A percentile compares a stretch with the other conserved stretches of the same genome.
Evolutionary conservation across 2,329 filamentous ascomycete species (phyloP).

Genomic region (Akanthomyces muscarius): DNA sequence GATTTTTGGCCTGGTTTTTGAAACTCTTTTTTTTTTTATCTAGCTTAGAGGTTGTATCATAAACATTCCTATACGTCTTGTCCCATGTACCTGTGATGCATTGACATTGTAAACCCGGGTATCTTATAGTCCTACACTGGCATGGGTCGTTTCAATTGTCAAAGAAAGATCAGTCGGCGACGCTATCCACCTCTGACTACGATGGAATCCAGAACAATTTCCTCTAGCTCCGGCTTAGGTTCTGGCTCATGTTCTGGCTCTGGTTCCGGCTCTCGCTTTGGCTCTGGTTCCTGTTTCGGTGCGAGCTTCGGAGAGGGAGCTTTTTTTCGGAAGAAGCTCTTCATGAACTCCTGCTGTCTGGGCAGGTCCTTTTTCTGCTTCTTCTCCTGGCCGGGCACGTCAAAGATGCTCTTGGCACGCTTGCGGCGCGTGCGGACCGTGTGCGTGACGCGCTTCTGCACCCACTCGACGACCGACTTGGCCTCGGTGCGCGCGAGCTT

Average conservation of each 20-base stretch:
- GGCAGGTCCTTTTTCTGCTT: slow-evolving; percentile 33
- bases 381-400: slow-evolving; percentile 32
- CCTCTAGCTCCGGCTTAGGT: not conserved
- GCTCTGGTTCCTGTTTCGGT: not conserved
- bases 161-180: not conserved
- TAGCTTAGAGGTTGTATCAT: slow-evolving; percentile 35
- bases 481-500: slow-evolving; percentile 69
- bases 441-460: slow-evolving; percentile 70
- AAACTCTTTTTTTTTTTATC: slow-evolving; percentile 24
- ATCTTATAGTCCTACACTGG: slow-evolving; percentile 2
- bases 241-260: not conserved
- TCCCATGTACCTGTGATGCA: not conserved
- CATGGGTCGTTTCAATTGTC: not conserved
- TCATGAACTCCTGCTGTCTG: slow-evolving; percentile 48
- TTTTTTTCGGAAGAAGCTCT: slow-evolving; percentile 39
- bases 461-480: slow-evolving; percentile 69
- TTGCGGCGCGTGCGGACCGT: slow-evolving; percentile 63
- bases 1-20: slow-evolving; percentile 9
- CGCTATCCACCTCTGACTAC: slow-evolving; percentile 19
- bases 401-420: slow-evolving; percentile 51
- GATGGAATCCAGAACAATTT: slow-evolving; percentile 21
- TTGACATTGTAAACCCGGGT: not conserved
- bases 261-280: not conserved
- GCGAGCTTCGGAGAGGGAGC: not conserved
- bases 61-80: slow-evolving; percentile 24